phyloP scores from a whole-genome alignment of 345 rosid species.

The Populus nigra region DNA sequence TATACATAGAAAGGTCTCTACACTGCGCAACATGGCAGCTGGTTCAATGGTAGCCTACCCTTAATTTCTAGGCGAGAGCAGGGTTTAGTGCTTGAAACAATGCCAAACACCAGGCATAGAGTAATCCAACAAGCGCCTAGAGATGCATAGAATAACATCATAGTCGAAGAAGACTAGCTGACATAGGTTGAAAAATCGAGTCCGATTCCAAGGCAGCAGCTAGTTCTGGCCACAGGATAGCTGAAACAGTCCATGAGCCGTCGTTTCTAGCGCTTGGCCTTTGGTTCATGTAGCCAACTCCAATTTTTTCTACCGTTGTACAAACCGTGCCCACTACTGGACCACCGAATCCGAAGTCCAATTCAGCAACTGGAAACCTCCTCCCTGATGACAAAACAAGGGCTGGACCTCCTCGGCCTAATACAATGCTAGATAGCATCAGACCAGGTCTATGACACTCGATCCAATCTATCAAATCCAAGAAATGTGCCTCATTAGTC shows the following conservation, averaged over 20 bases:
- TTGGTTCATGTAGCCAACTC: constrained; percentile 75
- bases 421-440: constrained; percentile 60
- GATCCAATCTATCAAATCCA: constrained; percentile 80
- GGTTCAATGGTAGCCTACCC: neutral
- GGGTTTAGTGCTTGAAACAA: neutral
- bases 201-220: constrained; percentile 68
- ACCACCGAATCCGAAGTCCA: constrained; percentile 76
- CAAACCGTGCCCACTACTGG: constrained; percentile 63
- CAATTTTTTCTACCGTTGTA: constrained; percentile 59
- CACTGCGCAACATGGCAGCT: neutral
- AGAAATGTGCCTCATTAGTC: constrained; percentile 59
- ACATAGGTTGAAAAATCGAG: constrained; percentile 71
- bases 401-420: constrained; percentile 75
- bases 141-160: constrained; percentile 8
- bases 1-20: neutral
- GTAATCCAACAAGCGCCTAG: neutral
- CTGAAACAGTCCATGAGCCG: constrained; percentile 78
- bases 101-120: neutral
- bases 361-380: constrained; percentile 63
- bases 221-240: constrained; percentile 72
- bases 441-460: constrained; percentile 82
- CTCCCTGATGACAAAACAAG: constrained; percentile 73
- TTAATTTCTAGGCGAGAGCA: neutral
- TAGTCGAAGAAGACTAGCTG: constrained; percentile 46
- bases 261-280: constrained; percentile 63